Percentiles rank a stretch among this genome's conserved stretches.
These are phyloP conservation scores for Backusella liffmaniae DNA, from an alignment of 192 early-diverging fungal species.

Conservation along the genomic window DNA sequence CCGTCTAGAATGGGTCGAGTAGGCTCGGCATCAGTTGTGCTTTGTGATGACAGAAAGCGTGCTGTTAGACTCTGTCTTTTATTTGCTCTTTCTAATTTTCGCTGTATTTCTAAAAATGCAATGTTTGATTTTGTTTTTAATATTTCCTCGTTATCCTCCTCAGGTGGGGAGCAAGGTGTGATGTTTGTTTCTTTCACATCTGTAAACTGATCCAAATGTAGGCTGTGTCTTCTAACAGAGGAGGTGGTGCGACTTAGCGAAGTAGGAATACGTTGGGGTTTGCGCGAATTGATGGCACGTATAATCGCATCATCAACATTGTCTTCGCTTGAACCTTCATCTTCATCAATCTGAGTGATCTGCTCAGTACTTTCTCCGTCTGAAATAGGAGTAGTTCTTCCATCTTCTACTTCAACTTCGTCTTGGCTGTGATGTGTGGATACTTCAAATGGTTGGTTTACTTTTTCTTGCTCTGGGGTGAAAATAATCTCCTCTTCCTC, in stretches of 20 bases:
- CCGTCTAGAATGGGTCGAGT: neutral
- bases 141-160: neutral
- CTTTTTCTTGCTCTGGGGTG: constrained; percentile 9
- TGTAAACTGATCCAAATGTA: neutral
- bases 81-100: constrained; percentile 10
- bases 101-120: constrained; percentile 7
- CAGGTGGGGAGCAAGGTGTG: neutral
- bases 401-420: constrained; percentile 1
- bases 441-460: constrained; percentile 13
- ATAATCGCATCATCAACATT: constrained; percentile 25
- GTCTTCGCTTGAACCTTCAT: constrained; percentile 25
- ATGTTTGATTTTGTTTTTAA: neutral
- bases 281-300: constrained; percentile 2
- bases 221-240: neutral
- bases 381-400: neutral
- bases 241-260: constrained; percentile 20
- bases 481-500: constrained; percentile 27
- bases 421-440: neutral
- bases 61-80: constrained; percentile 29
- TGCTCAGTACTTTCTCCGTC: neutral
- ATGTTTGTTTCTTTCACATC: neutral
- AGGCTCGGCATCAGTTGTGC: neutral
- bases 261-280: constrained; percentile 12
- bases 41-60: constrained; percentile 13
- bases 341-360: constrained; percentile 1